Conservation (phyloP, 257 asterid genomes). For the Galeopsis tetrahit region DNA sequence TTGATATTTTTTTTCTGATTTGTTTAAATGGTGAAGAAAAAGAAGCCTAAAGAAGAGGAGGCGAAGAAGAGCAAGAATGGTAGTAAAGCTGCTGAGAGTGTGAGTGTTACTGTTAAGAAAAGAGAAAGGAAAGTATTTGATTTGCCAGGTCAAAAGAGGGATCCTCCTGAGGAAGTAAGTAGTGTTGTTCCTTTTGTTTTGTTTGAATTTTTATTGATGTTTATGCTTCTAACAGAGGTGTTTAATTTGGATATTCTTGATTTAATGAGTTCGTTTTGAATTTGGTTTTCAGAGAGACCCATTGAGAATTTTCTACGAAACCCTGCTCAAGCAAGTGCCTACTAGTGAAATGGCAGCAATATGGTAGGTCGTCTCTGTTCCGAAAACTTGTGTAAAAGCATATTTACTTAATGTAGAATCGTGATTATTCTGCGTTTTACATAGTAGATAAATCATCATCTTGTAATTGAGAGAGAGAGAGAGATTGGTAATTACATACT, state of each 20-base stretch:
- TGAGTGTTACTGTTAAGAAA: slow-evolving; percentile 48
- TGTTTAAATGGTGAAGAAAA: slow-evolving; percentile 36
- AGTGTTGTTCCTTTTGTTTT: not conserved
- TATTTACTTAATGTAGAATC: not conserved
- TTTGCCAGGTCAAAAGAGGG: slow-evolving; percentile 92
- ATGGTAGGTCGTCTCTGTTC: slow-evolving; percentile 52
- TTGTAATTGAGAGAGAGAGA: not conserved
- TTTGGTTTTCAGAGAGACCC: slow-evolving; percentile 76
- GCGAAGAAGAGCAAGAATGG: slow-evolving; percentile 41
- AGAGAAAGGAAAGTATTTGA: slow-evolving; percentile 70
- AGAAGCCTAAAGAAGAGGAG: slow-evolving; percentile 39
- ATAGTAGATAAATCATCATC: not conserved
- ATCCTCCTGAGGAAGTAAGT: slow-evolving; percentile 74
- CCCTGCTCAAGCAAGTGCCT: slow-evolving; percentile 74
- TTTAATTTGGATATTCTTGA: not conserved
- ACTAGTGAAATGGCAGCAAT: slow-evolving; percentile 85
- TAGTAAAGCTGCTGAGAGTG: slow-evolving; percentile 41
- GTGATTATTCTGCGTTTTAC: not conserved
- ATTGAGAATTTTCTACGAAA: slow-evolving; percentile 77
- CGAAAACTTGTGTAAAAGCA: not conserved
- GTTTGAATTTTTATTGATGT: not conserved
- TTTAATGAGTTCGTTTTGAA: not conserved
- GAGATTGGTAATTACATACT: not conserved
- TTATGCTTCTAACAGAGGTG: not conserved
- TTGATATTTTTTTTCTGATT: slow-evolving; percentile 20